Conservation (phyloP, 192 early-diverging fungal genomes). For the Podila epigama region DNA sequence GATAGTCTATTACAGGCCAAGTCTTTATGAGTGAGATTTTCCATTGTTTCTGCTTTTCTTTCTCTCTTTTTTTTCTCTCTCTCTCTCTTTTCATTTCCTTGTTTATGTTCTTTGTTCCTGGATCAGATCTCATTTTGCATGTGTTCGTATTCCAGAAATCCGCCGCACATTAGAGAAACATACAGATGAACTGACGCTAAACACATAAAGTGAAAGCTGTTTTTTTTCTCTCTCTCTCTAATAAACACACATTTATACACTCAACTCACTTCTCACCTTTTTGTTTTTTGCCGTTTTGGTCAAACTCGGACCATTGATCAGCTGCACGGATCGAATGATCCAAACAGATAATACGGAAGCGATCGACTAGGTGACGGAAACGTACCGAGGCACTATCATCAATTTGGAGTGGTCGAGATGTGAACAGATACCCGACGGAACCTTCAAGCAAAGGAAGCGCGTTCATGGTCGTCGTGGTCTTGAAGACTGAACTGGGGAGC, state of each 20-base stretch:
- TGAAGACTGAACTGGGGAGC: conserved; percentile 77
- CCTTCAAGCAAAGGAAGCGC: conserved; percentile 63
- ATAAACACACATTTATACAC: no score
- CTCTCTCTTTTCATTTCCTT: no score
- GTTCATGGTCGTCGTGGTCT: conserved; percentile 76
- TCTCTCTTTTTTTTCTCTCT: background rate
- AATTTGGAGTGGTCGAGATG: conserved; percentile 72
- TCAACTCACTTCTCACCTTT: no score
- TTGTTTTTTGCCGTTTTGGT: conserved; percentile 29
- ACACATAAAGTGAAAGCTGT: background rate
- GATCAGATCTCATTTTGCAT: no score
- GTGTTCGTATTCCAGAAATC: no score
- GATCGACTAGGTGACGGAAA: conserved; percentile 59
- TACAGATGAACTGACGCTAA: background rate
- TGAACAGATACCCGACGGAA: conserved; percentile 82
- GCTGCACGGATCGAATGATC: conserved; percentile 44
- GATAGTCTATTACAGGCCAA: conserved; percentile 63
- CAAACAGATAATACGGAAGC: conserved; percentile 54
- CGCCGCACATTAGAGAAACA: background rate
- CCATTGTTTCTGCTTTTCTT: no score
- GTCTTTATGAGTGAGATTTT: no score
- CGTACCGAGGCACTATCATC: conserved; percentile 60
- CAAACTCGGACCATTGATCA: conserved; percentile 41
- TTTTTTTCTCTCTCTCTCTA: background rate
- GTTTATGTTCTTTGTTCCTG: no score